These are phyloP conservation scores for Halteria grandinella DNA, from an alignment of 73 alveolate species.

Conservation along the genomic window DNA sequence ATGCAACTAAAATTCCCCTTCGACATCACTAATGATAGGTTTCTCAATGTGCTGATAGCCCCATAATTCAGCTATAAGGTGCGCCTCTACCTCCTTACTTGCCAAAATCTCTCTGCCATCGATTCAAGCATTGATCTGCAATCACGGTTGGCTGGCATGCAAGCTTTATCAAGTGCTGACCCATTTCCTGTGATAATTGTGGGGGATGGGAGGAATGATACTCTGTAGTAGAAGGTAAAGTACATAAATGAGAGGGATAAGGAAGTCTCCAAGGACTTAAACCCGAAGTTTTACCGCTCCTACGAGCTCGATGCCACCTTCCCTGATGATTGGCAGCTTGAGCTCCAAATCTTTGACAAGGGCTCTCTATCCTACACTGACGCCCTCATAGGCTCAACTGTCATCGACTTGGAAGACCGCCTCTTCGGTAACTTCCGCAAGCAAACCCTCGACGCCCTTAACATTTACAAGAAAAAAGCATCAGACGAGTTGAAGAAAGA, in stretches of 20 bases:
- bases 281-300: constrained; percentile 85
- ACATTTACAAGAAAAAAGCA: constrained; percentile 16
- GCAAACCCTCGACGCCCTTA: constrained; percentile 17
- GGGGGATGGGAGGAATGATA: constrained; percentile 84
- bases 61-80: constrained; percentile 51
- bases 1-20: constrained; percentile 7
- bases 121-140: constrained; percentile 72
- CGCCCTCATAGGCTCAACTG: constrained; percentile 91
- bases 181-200: constrained; percentile 88
- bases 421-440: constrained; percentile 68
- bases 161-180: constrained; percentile 86
- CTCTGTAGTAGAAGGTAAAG: constrained; percentile 66
- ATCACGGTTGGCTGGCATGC: constrained; percentile 80
- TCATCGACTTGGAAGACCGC: constrained; percentile 96
- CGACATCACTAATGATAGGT: constrained; percentile 46
- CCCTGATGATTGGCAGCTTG: constrained; percentile 91
- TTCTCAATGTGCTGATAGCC: constrained; percentile 20
- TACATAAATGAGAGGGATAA: constrained; percentile 76
- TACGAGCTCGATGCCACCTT: constrained; percentile 88
- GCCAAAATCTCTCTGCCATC: constrained; percentile 85
- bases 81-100: constrained; percentile 78
- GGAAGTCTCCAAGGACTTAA: constrained; percentile 64
- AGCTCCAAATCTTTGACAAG: constrained; percentile 69
- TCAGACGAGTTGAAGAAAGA: constrained; percentile 15
- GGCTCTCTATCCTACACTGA: constrained; percentile 70